Conservation (phyloP, 106 monocot species). For the Acorus gramineus region DNA sequence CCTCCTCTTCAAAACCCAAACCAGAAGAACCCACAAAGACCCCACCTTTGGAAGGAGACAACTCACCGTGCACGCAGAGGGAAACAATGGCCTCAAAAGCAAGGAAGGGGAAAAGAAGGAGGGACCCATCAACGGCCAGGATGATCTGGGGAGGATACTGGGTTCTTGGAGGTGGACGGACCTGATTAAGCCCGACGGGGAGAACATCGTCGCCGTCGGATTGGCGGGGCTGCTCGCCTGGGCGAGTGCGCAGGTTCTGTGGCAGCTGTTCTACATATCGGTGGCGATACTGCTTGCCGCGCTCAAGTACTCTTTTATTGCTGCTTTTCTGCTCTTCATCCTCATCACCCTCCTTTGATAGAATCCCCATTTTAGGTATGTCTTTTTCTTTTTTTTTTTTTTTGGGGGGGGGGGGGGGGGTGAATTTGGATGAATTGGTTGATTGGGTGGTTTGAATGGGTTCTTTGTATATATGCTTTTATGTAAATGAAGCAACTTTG, state of each 20-base stretch:
- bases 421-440: no score
- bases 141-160: constrained; percentile 1
- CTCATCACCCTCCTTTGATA: constrained; percentile 70
- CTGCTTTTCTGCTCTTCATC: constrained; percentile 86
- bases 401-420: no score
- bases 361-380: no score
- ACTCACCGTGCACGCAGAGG: constrained; percentile 1
- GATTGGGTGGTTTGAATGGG: no score
- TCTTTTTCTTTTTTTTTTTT: no score
- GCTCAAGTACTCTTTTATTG: constrained; percentile 87
- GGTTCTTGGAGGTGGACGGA: constrained; percentile 46
- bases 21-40: no score
- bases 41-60: background rate
- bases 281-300: constrained; percentile 67
- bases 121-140: background rate
- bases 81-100: constrained; percentile 2
- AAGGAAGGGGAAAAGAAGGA: background rate
- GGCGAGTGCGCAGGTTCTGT: constrained; percentile 75
- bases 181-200: constrained; percentile 65
- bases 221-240: constrained; percentile 70
- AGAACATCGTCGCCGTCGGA: constrained; percentile 72
- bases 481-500: no score
- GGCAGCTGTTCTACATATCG: constrained; percentile 72
- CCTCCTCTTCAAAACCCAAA: no score
- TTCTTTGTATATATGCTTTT: no score